Conservation (phyloP, 305 asterid genomes). For the Ruellia speciosa region DNA sequence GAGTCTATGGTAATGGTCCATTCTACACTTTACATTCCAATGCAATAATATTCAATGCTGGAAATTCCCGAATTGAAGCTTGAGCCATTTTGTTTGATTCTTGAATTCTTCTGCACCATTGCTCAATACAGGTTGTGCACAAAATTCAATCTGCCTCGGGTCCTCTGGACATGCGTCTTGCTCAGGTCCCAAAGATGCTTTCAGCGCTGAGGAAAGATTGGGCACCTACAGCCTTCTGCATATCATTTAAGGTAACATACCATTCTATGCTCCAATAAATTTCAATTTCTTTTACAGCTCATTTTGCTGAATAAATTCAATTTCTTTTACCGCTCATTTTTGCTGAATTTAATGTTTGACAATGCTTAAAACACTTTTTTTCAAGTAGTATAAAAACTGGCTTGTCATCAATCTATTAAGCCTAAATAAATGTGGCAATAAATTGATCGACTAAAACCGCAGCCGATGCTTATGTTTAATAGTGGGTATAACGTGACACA, state of each 20-base stretch:
- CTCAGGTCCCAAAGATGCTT: constrained; percentile 89
- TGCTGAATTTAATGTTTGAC: too few relatives aligned
- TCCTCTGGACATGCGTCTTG: constrained; percentile 85
- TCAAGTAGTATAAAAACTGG: too few relatives aligned
- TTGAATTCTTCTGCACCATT: too few relatives aligned
- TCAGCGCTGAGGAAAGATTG: constrained; percentile 70
- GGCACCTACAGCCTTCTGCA: constrained; percentile 89
- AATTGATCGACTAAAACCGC: too few relatives aligned
- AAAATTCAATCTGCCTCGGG: constrained; percentile 85
- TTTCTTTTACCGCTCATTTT: too few relatives aligned
- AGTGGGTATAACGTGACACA: constrained; percentile 28
- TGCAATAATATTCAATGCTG: constrained; percentile 7
- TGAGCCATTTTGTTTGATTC: neutral
- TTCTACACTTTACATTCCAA: constrained; percentile 11
- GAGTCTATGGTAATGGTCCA: constrained; percentile 62
- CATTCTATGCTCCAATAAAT: neutral
- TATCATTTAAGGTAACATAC: constrained; percentile 68
- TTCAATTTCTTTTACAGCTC: neutral
- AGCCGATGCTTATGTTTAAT: neutral
- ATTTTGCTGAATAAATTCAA: neutral
- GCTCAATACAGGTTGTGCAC: constrained; percentile 50
- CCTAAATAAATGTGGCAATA: too few relatives aligned
- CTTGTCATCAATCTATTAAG: too few relatives aligned
- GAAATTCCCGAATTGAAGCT: neutral
- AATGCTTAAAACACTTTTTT: too few relatives aligned